Percentiles rank a stretch among this genome's conserved stretches.
phyloP scores from a whole-genome alignment of 2,329 filamentous ascomycete species.

The Orbilia blumenaviensis region DNA sequence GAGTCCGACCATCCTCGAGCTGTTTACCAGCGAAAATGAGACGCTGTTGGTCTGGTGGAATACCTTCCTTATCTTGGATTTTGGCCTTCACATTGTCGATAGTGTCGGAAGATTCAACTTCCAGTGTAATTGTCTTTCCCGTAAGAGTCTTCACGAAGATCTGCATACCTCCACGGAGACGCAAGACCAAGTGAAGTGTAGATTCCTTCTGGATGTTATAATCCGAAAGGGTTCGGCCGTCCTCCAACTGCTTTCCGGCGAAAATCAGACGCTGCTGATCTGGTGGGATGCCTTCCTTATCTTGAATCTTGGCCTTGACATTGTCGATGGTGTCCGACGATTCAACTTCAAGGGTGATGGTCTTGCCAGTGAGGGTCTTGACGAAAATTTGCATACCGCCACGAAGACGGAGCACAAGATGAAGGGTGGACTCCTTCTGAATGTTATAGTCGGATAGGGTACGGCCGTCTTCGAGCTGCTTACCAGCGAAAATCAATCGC shows the following conservation, averaged over 20 bases:
- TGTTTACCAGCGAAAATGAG: slow-evolving; percentile 77
- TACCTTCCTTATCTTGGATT: slow-evolving; percentile 84
- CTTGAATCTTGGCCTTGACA: slow-evolving; percentile 88
- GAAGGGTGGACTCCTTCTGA: slow-evolving; percentile 84
- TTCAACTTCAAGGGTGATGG: slow-evolving; percentile 90
- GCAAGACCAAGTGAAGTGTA: slow-evolving; percentile 80
- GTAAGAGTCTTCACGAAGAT: slow-evolving; percentile 87
- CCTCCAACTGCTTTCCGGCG: slow-evolving; percentile 90
- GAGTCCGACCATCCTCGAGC: slow-evolving; percentile 95
- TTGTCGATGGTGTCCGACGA: slow-evolving; percentile 92
- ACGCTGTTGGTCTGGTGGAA: slow-evolving; percentile 75
- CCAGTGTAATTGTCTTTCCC: slow-evolving; percentile 75
- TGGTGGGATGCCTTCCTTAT: slow-evolving; percentile 84
- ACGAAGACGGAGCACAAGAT: slow-evolving; percentile 57
- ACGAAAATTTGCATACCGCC: slow-evolving; percentile 58
- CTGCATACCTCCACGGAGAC: slow-evolving; percentile 83
- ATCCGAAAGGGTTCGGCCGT: slow-evolving; percentile 87
- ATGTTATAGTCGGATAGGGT: slow-evolving; percentile 84
- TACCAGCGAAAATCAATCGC: slow-evolving; percentile 93
- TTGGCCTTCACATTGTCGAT: slow-evolving; percentile 77
- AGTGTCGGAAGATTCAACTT: slow-evolving; percentile 74
- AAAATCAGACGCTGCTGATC: slow-evolving; percentile 96
- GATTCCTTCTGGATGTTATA: slow-evolving; percentile 98
- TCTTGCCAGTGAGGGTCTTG: slow-evolving; percentile 72
- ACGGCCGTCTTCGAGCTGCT: slow-evolving; percentile 94